Evolutionary conservation across 225 moss, liverwort and hornwort species (phyloP), one percentile per base, ranked within the genome.

Genomic region (Physcomitrium patens): DNA sequence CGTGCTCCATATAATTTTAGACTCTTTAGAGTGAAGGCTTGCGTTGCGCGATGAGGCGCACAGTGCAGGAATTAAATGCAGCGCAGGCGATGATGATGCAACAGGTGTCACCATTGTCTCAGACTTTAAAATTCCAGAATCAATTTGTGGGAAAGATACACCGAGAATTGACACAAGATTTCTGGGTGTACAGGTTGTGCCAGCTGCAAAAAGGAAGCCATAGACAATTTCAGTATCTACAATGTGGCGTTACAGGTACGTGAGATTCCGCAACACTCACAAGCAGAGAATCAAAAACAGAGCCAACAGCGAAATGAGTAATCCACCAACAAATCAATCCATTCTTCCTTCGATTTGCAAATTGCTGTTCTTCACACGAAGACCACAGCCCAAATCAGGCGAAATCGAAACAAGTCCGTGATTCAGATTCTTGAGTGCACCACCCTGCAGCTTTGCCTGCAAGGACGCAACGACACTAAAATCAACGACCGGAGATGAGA

Each of bases 81-180:
- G 68, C 74, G 67, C 74, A 63, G 77, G 16, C 76, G 79, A 42
- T 42, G 68, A 72, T 1, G 73, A 31, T 13, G 60, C 74, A 10
- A 81, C 31, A 73, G 65, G 50, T 48, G 74, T 55, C 82, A 71
- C 71, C 87, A 87, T 87, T 63, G 74, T 22, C 13, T 65, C 62
- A 5, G 49, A 2, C 41, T 48, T 58, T 10, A 22, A 3, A 68
- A 76, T 3, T 11, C 55, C 71, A 20, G 55, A 75, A 11, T 71
- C 37, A 49, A 71, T 67, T 56, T 6, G 0, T 45, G 50, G 10
- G 26, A 5, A 6, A 10, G 8, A 23, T 19, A 60, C 60, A 49
- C 47, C 16, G 27, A 8, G 45, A 20, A 51, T 46, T 48, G 15
- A 24, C 26, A 26, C 15, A 48, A 24, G 26, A 52, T 63, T 13